Evolutionary conservation across 2,329 filamentous ascomycete genomes (phyloP).

Genomic region (Botrytis deweyae): DNA sequence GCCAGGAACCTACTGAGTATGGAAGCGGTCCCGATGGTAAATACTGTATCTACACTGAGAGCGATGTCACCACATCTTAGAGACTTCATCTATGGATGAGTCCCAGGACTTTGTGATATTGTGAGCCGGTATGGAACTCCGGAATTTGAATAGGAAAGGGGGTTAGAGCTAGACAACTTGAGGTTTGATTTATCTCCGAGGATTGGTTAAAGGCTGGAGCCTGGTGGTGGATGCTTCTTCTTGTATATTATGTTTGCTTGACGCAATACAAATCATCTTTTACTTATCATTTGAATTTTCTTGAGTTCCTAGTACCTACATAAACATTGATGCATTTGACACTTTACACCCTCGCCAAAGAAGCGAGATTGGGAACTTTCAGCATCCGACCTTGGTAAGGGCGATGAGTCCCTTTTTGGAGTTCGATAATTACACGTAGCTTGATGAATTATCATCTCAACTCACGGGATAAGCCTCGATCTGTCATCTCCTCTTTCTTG

Average conservation of each 20-base stretch:
- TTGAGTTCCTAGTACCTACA: not conserved
- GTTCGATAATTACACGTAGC: not conserved
- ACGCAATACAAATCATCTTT: not conserved
- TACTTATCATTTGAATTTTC: not conserved
- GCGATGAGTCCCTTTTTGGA: not conserved
- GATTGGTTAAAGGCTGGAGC: not conserved
- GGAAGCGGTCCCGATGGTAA: slow-evolving; percentile 44
- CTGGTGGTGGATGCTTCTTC: not conserved
- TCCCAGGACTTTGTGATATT: not conserved
- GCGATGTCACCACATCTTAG: not conserved
- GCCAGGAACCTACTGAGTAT: slow-evolving; percentile 40
- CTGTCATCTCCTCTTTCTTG: not conserved
- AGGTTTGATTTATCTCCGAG: not conserved
- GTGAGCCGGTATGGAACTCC: not conserved
- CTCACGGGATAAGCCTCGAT: not conserved
- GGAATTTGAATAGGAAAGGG: not conserved
- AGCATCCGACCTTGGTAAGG: not conserved
- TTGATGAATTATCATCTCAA: not conserved
- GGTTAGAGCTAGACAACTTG: not conserved
- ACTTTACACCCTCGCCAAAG: not conserved
- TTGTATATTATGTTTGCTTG: slow-evolving; percentile 6
- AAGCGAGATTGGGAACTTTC: not conserved
- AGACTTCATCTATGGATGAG: not conserved
- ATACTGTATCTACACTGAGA: slow-evolving; percentile 35
- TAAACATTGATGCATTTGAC: not conserved